Percentiles rank a stretch among this genome's conserved stretches.
Conservation (phyloP, 2,329 filamentous ascomycete genomes). For the Stachybotrys elegans region DNA sequence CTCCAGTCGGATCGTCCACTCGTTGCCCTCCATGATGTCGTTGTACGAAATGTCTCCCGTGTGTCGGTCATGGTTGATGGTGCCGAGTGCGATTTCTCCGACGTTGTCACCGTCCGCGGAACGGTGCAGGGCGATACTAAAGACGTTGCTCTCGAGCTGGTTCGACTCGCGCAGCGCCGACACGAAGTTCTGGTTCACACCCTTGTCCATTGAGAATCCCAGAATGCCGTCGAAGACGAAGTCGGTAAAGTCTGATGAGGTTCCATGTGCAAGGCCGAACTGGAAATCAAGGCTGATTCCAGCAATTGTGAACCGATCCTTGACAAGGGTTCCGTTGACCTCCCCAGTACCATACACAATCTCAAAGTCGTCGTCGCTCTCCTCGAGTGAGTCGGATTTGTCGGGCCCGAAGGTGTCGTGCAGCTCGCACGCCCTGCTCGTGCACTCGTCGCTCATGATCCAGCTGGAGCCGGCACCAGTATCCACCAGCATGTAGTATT, state of each 20-base stretch:
- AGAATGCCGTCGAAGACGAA: constrained; percentile 89
- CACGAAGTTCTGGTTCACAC: constrained; percentile 62
- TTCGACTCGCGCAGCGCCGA: constrained; percentile 53
- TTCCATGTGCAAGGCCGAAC: constrained; percentile 68
- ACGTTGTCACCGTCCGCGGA: constrained; percentile 59
- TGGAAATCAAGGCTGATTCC: constrained; percentile 58
- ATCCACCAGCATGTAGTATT: constrained; percentile 59
- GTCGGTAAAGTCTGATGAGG: constrained; percentile 67
- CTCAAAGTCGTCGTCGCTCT: constrained; percentile 49
- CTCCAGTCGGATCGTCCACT: constrained; percentile 70
- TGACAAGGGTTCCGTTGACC: constrained; percentile 61
- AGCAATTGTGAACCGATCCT: constrained; percentile 63
- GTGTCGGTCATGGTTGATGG: constrained; percentile 61
- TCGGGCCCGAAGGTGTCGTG: constrained; percentile 66
- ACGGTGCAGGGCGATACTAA: constrained; percentile 67
- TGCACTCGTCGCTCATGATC: constrained; percentile 73
- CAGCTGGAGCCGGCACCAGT: constrained; percentile 71
- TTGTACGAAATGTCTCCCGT: constrained; percentile 66
- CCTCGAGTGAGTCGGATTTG: constrained; percentile 60
- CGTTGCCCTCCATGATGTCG: constrained; percentile 44
- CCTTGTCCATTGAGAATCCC: constrained; percentile 63
- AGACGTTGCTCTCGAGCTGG: constrained; percentile 57
- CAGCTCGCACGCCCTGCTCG: constrained; percentile 56
- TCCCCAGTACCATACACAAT: constrained; percentile 75
- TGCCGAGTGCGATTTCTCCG: constrained; percentile 75